Evolutionary conservation across 2,329 filamentous ascomycete species (phyloP).

Genomic region (Arthroderma sp.): DNA sequence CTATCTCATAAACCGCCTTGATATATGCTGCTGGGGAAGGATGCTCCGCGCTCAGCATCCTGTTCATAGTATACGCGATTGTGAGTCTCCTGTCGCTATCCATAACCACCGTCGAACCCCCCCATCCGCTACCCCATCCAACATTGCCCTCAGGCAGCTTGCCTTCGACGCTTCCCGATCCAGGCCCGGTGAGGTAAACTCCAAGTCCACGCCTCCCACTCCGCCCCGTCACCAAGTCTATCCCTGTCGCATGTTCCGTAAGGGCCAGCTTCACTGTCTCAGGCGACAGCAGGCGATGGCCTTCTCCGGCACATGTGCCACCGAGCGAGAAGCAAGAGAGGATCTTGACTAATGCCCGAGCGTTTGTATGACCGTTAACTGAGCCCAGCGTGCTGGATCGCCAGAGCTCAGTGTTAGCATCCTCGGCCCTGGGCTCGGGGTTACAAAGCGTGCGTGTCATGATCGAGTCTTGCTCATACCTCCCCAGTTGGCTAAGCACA

Average conservation of each 20-base stretch:
- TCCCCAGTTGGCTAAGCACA: slow-evolving; percentile 12
- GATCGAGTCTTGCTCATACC: no score
- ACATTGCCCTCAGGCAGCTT: slow-evolving; percentile 15
- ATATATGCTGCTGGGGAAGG: no score
- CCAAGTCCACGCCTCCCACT: slow-evolving; percentile 33
- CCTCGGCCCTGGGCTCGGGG: slow-evolving; percentile 13
- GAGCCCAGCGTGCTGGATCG: slow-evolving; percentile 30
- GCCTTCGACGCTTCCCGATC: not conserved
- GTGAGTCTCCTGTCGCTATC: slow-evolving; percentile 32
- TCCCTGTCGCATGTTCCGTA: slow-evolving; percentile 30
- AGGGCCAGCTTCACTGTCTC: slow-evolving; percentile 34
- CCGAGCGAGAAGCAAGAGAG: slow-evolving; percentile 26
- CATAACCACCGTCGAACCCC: slow-evolving; percentile 33
- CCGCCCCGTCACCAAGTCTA: slow-evolving; percentile 27
- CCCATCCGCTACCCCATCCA: slow-evolving; percentile 34
- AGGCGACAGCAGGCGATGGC: slow-evolving; percentile 26
- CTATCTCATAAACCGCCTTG: no score
- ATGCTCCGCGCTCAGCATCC: slow-evolving; percentile 18
- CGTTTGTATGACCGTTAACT: slow-evolving; percentile 35
- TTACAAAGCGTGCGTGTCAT: not conserved
- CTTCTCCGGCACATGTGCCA: slow-evolving; percentile 18
- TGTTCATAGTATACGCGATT: slow-evolving; percentile 36
- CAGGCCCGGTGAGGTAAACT: slow-evolving; percentile 19
- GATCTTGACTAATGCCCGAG: slow-evolving; percentile 30
- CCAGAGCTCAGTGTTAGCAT: slow-evolving; percentile 21